Conservation (phyloP, 2,329 filamentous ascomycete genomes). For the Huntiella decipiens region DNA sequence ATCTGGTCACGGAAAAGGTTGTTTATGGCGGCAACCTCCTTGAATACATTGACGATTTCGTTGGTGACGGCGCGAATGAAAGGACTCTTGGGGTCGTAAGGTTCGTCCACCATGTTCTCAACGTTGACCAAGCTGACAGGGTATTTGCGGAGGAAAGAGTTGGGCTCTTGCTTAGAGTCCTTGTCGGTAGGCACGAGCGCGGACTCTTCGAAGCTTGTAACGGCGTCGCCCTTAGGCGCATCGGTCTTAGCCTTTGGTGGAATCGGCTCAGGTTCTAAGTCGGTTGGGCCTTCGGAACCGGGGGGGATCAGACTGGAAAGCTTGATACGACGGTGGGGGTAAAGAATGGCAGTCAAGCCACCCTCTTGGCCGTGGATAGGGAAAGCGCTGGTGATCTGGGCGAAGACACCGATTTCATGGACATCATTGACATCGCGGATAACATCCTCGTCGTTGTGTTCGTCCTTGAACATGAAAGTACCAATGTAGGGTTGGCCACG, state of each 20-base stretch:
- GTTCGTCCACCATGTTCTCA: slow-evolving; percentile 76
- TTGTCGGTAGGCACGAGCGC: slow-evolving; percentile 38
- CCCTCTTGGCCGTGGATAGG: slow-evolving; percentile 73
- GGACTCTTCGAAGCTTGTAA: slow-evolving; percentile 88
- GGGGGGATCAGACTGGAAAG: slow-evolving; percentile 70
- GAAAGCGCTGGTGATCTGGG: slow-evolving; percentile 92
- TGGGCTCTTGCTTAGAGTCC: slow-evolving; percentile 54
- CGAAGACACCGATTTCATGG: slow-evolving; percentile 90
- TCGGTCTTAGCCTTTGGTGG: slow-evolving; percentile 36
- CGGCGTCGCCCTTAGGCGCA: slow-evolving; percentile 79
- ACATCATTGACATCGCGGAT: slow-evolving; percentile 84
- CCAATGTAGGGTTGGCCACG: slow-evolving; percentile 93
- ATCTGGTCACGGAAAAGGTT: slow-evolving; percentile 93
- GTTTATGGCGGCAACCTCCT: slow-evolving; percentile 87
- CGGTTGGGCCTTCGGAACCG: slow-evolving; percentile 22
- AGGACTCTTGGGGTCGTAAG: slow-evolving; percentile 74
- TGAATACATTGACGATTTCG: slow-evolving; percentile 97
- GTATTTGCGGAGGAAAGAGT: slow-evolving; percentile 77
- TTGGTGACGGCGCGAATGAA: slow-evolving; percentile 84
- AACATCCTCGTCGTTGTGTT: slow-evolving; percentile 79
- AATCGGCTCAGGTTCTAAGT: slow-evolving; percentile 40
- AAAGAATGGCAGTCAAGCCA: slow-evolving; percentile 78
- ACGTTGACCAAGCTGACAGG: slow-evolving; percentile 89
- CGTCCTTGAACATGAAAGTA: slow-evolving; percentile 92
- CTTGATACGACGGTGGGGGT: slow-evolving; percentile 86